Percentiles rank a stretch among this genome's conserved stretches.
Conservation (phyloP, 2,329 filamentous ascomycete genomes). For the Colletotrichum magnum region DNA sequence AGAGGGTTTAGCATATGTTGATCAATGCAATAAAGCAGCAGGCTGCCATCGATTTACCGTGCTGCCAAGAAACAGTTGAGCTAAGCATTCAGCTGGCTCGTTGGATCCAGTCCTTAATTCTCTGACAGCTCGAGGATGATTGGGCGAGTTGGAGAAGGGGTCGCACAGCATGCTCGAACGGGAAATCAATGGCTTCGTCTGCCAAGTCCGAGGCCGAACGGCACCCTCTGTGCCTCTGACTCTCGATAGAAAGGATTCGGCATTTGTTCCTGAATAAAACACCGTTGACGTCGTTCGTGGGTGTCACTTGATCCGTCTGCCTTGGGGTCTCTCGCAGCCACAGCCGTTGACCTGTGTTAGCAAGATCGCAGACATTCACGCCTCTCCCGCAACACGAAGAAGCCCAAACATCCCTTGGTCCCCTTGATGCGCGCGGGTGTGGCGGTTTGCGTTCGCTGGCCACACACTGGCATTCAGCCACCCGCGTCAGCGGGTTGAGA, state of each 20-base stretch:
- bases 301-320: too few species aligned
- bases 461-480: not conserved
- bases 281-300: too few species aligned
- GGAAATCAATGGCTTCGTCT: not conserved
- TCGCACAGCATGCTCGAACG: too few species aligned
- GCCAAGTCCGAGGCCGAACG: not conserved
- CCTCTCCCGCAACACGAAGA: constrained; percentile 13
- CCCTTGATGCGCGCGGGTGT: constrained; percentile 19
- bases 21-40: constrained; percentile 13
- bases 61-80: not conserved
- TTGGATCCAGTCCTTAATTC: too few species aligned
- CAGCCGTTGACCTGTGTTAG: not conserved
- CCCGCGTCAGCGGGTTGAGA: not conserved
- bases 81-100: not conserved
- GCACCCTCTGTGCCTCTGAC: not conserved
- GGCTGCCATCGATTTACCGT: constrained; percentile 1
- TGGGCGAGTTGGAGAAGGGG: too few species aligned
- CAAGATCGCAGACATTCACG: constrained; percentile 16
- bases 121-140: too few species aligned
- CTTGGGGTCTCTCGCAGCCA: too few species aligned
- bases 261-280: too few species aligned
- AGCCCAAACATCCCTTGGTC: not conserved
- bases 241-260: not conserved
- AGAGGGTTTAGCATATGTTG: not conserved
- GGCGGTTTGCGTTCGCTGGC: constrained; percentile 12